Conservation (phyloP, 2,329 filamentous ascomycete species). For the Sclerotinia sclerotiorum region DNA sequence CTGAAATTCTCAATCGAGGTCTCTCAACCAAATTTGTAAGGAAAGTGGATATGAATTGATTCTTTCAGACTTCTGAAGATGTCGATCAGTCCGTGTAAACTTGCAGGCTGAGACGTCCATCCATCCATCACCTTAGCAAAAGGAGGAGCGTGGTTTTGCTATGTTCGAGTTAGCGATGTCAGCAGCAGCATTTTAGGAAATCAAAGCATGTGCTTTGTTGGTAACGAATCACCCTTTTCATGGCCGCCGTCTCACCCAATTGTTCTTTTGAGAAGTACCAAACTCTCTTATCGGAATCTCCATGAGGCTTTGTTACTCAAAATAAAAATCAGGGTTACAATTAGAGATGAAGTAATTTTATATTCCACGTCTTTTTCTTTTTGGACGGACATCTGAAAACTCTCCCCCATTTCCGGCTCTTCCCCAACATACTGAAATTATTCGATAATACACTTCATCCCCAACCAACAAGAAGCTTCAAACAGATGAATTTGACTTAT, state of each 20-base stretch:
- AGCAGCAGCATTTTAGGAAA: not conserved
- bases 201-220: not conserved
- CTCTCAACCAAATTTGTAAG: not conserved
- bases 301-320: not conserved
- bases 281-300: not conserved
- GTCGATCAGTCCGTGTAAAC: not conserved
- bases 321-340: not conserved
- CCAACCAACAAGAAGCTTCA: slow-evolving; percentile 14
- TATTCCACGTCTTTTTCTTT: slow-evolving; percentile 12
- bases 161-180: not conserved
- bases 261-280: not conserved
- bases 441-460: slow-evolving; percentile 7
- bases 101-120: not conserved
- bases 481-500: not conserved
- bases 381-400: not conserved
- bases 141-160: not conserved
- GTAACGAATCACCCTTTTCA: not conserved
- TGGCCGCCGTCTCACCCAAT: not conserved
- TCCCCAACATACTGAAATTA: not conserved
- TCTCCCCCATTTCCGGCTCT: not conserved
- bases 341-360: slow-evolving; percentile 19
- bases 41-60: not conserved
- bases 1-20: not conserved
- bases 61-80: not conserved
- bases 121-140: not conserved